Evolutionary conservation across 495 filamentous ascomycete genomes (phyloP).

Genomic region (Cercophora samala): DNA sequence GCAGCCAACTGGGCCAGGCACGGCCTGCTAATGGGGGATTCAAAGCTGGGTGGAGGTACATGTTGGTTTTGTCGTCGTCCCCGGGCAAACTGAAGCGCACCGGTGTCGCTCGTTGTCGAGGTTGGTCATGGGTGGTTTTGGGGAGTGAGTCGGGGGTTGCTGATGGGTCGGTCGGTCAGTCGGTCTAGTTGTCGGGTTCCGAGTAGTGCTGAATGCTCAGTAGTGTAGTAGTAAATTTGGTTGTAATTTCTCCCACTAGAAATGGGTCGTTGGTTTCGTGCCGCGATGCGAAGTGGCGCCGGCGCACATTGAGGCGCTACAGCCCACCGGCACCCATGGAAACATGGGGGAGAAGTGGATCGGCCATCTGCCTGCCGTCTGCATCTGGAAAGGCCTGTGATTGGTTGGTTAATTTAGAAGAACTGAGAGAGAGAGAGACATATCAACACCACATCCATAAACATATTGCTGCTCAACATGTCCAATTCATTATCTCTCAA

Average conservation of each 20-base stretch:
- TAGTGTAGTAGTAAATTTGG: neutral
- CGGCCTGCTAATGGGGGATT: neutral
- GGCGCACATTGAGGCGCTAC: neutral
- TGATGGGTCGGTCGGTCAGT: neutral
- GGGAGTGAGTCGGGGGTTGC: neutral
- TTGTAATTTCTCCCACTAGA: conserved; percentile 3
- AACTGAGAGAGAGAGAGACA: neutral
- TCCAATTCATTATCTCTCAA: neutral
- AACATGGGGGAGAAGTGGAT: neutral
- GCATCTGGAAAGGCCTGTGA: neutral
- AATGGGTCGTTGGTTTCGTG: conserved; percentile 6
- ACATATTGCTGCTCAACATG: neutral
- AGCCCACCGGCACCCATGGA: too few relatives aligned
- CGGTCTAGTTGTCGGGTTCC: conserved; percentile 3
- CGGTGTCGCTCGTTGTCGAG: conserved; percentile 10
- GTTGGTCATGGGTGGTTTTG: conserved; percentile 10
- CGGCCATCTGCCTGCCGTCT: neutral
- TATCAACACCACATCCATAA: neutral
- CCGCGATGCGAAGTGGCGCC: neutral
- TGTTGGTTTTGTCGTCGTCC: conserved; percentile 9
- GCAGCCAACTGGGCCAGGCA: conserved; percentile 12
- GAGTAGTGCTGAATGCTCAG: neutral
- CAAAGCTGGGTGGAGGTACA: conserved; percentile 17
- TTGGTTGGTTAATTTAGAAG: neutral
- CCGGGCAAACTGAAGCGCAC: conserved; percentile 8